Base-by-base conservation (phyloP, 2,329 filamentous ascomycete species). In the Lasiodiplodia hormozganensis region DNA sequence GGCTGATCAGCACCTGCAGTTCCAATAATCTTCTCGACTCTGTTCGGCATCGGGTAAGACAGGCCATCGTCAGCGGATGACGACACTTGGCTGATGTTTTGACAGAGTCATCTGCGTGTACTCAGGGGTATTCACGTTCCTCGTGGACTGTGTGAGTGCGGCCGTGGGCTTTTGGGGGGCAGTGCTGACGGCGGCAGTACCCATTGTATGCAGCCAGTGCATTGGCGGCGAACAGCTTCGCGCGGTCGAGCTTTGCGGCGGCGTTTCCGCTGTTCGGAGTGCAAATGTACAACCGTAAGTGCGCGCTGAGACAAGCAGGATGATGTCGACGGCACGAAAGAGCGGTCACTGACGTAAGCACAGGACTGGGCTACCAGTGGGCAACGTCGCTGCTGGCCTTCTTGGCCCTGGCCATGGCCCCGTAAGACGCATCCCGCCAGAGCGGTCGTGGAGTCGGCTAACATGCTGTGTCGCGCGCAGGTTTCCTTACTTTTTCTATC, bases 41-140 rank as follows among this genome's bases (percentile, higher is more conserved):
- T 85, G 25, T 85, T 85, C 74, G 83, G 82, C 18, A 72, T 81
- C 69, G 82, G 81, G 80, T 82, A 76, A 73, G 76, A 60, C 62
- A 69, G 40, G 51, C 28, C 51, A 57, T 28, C 16, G 58, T 62
- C 66, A 62, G 66, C 57, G 62, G 56, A 68, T 53, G 69, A 68
- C 47, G 53, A 65, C 38, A 67, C 38, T 34, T 51, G 43, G 66
- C 60, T 57, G 56, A 60, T 71, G 52, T 70, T 74, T 66, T 69
- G 64, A 54, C 72, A 93, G 92, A 65, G 90, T 88, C 66, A 86
- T 97, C 70, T 86, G 96, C 69, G 88, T 91, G 36, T 97, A 93
- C 80, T 90, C 88, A 68, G 93, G 93, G 65, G 88, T 96, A 72
- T 97, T 97, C 79, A 96, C 93, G 14, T 97, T 96, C 81, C 83